phyloP scores from a whole-genome alignment of 345 rosid genomes.

The Populus tremula region DNA sequence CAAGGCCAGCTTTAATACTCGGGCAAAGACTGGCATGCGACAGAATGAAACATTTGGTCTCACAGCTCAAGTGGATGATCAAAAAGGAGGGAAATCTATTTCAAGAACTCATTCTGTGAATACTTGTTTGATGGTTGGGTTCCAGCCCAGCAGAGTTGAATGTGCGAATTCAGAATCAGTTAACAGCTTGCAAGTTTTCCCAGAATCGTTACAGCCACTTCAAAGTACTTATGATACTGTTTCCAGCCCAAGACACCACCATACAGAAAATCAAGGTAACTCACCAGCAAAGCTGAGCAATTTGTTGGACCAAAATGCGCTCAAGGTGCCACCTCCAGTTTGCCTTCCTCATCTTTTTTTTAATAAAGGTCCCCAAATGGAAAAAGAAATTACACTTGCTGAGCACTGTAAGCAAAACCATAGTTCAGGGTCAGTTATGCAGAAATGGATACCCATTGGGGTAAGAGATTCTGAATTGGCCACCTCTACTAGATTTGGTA shows the following conservation, averaged over 20 bases:
- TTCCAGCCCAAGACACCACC: slow-evolving; percentile 14
- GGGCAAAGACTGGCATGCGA: slow-evolving; percentile 12
- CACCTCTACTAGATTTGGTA: slow-evolving; percentile 13
- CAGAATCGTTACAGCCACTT: slow-evolving; percentile 9
- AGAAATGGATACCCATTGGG: slow-evolving; percentile 54
- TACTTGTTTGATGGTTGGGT: slow-evolving; percentile 12
- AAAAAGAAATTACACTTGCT: slow-evolving; percentile 22
- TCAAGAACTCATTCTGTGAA: slow-evolving; percentile 16
- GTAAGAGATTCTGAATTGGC: slow-evolving; percentile 22
- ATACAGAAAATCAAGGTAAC: slow-evolving; percentile 10
- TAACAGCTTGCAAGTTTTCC: slow-evolving; percentile 18
- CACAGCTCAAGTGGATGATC: slow-evolving; percentile 12
- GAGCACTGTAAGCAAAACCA: slow-evolving; percentile 36
- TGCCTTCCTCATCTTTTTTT: slow-evolving; percentile 37
- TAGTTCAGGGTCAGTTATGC: slow-evolving; percentile 34
- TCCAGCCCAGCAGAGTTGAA: slow-evolving; percentile 5
- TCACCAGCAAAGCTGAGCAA: slow-evolving; percentile 12
- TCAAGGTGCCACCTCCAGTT: slow-evolving; percentile 17
- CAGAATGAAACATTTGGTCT: slow-evolving; percentile 20
- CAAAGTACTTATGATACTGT: slow-evolving; percentile 8
- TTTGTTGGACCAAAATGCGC: slow-evolving; percentile 20
- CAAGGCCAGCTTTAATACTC: slow-evolving; percentile 21
- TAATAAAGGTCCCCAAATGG: slow-evolving; percentile 25
- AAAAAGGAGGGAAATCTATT: slow-evolving; percentile 13
- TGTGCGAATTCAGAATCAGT: slow-evolving; percentile 23